Base-by-base conservation (phyloP, 345 rosid genomes). In the Odontarrhena argentea region DNA sequence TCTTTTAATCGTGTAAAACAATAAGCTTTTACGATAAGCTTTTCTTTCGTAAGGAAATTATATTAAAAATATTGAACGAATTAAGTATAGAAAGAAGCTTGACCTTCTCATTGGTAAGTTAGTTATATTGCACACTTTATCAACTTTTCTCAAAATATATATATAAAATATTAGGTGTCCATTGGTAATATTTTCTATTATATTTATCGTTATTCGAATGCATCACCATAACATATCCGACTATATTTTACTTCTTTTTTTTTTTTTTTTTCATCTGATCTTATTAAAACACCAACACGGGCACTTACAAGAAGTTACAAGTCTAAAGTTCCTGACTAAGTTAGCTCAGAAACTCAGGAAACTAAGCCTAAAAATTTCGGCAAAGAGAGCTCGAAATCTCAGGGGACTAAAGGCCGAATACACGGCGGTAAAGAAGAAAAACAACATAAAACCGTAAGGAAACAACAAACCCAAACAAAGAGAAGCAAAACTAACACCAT, bases 231-330 rank as follows among this genome's bases (percentile, higher is more conserved):
- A 34, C 60, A 69, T 43, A 60, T 69, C 61, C 45, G 41, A 25
- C 15, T 34, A 60, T 69, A 69, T 42, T 60, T 51, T 60, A 51
- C 28, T 60, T n/a, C n/a, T n/a, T n/a, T n/a, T n/a, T n/a, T n/a
- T n/a, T n/a, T n/a, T n/a, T n/a, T n/a, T n/a, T n/a, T n/a, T n/a
- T n/a, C n/a, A n/a, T n/a, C n/a, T n/a, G n/a, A n/a, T n/a, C n/a
- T n/a, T n/a, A n/a, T n/a, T n/a, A n/a, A n/a, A n/a, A n/a, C n/a
- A n/a, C n/a, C n/a, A n/a, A n/a, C n/a, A n/a, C n/a, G n/a, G n/a
- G n/a, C n/a, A n/a, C n/a, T n/a, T n/a, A n/a, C n/a, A n/a, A n/a
- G n/a, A n/a, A n/a, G n/a, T n/a, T n/a, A n/a, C n/a, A n/a, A n/a
- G n/a, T n/a, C n/a, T n/a, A n/a, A n/a, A n/a, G n/a, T n/a, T n/a